A percentile compares a stretch with the other conserved stretches of the same genome.
These are phyloP conservation scores for Geosmithia putterillii DNA, from an alignment of 2,329 filamentous ascomycete species.

Conservation along the genomic window DNA sequence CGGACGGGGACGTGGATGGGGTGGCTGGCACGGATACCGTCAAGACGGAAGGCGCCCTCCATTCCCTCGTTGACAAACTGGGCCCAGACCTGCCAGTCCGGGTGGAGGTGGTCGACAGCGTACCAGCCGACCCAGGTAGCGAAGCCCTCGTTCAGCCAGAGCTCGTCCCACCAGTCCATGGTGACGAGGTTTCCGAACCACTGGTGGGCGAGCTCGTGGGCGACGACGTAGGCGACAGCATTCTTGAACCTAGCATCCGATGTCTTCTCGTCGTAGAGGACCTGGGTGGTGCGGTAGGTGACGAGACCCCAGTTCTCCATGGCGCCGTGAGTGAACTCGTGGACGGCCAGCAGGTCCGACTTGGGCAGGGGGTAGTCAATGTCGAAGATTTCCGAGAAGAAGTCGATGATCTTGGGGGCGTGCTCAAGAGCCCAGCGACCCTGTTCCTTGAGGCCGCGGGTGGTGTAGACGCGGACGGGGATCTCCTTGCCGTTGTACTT, in stretches of 20 bases:
- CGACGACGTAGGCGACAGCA: slow-evolving; percentile 89
- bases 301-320: slow-evolving; percentile 98
- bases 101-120: slow-evolving; percentile 81
- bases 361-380: slow-evolving; percentile 92
- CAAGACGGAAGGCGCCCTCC: slow-evolving; percentile 81
- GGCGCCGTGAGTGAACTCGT: slow-evolving; percentile 79
- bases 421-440: slow-evolving; percentile 82
- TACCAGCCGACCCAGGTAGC: slow-evolving; percentile 98
- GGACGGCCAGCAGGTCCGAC: slow-evolving; percentile 79
- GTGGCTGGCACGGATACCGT: slow-evolving; percentile 83
- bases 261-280: slow-evolving; percentile 85
- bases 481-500: slow-evolving; percentile 86
- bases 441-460: slow-evolving; percentile 81
- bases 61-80: slow-evolving; percentile 95
- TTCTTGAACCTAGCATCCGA: slow-evolving; percentile 89
- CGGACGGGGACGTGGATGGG: slow-evolving; percentile 92
- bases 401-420: slow-evolving; percentile 87
- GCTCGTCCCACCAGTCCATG: slow-evolving; percentile 94
- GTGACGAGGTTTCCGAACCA: slow-evolving; percentile 95
- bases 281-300: slow-evolving; percentile 88
- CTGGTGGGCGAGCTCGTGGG: slow-evolving; percentile 94
- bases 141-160: slow-evolving; percentile 94
- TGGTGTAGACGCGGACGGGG: slow-evolving; percentile 92
- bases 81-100: slow-evolving; percentile 95
- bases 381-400: slow-evolving; percentile 88